phyloP scores from a whole-genome alignment of 306 rosid species.

The Cucurbita ficifolia region DNA sequence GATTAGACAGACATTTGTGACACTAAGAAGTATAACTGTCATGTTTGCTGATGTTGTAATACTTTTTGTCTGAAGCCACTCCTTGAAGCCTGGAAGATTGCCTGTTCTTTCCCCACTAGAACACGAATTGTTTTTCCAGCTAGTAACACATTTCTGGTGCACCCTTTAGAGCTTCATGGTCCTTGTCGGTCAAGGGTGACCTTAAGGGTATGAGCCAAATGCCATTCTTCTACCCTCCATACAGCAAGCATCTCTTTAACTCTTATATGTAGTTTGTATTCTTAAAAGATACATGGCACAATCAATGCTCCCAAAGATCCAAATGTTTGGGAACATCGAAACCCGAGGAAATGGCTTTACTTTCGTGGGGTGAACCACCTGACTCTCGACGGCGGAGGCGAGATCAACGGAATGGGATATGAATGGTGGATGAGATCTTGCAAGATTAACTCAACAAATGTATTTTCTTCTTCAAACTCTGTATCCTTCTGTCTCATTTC shows the following conservation, averaged over 20 bases:
- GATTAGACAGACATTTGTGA: background rate
- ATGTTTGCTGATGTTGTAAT: background rate
- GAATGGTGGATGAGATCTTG: constrained; percentile 92
- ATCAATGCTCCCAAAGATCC: constrained; percentile 68
- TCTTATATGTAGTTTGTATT: background rate
- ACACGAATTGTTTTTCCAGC: constrained; percentile 30
- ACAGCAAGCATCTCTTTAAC: background rate
- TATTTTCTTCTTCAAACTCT: constrained; percentile 19
- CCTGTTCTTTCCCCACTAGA: constrained; percentile 39
- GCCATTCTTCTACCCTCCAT: background rate
- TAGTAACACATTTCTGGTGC: constrained; percentile 35
- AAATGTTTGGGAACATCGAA: constrained; percentile 41
- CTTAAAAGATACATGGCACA: constrained; percentile 47
- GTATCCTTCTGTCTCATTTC: constrained; percentile 13
- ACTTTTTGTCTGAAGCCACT: constrained; percentile 38
- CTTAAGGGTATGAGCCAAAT: constrained; percentile 31
- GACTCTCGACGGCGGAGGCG: constrained; percentile 69
- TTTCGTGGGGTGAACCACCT: constrained; percentile 58
- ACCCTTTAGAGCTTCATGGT: constrained; percentile 58
- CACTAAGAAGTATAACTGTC: background rate
- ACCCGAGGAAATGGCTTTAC: constrained; percentile 59
- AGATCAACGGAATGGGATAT: constrained; percentile 67
- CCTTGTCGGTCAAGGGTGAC: constrained; percentile 68
- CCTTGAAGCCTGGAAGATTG: constrained; percentile 42
- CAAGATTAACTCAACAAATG: constrained; percentile 55